These are phyloP conservation scores for Monosporozyma servazzii DNA, from an alignment of 805 yeast species.

Conservation along the genomic window DNA sequence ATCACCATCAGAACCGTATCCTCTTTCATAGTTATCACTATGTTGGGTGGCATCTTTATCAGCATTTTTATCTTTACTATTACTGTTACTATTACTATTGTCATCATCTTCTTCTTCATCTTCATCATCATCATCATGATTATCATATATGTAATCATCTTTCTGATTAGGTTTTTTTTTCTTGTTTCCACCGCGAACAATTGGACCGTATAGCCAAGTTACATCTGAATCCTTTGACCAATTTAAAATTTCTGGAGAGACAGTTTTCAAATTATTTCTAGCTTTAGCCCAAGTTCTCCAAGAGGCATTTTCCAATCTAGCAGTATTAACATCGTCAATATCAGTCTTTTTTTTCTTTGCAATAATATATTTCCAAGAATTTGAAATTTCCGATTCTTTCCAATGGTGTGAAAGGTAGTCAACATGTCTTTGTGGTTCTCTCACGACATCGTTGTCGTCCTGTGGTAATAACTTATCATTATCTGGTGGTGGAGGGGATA, in stretches of 20 bases:
- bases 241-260: constrained; percentile 83
- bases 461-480: constrained; percentile 40
- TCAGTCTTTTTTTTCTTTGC: constrained; percentile 49
- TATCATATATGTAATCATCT: neutral
- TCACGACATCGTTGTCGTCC: constrained; percentile 73
- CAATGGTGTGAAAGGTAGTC: constrained; percentile 93
- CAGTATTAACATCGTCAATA: constrained; percentile 68
- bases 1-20: constrained; percentile 33
- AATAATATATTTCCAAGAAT: constrained; percentile 92
- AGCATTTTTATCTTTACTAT: neutral
- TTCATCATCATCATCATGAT: constrained; percentile 1
- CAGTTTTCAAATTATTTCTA: constrained; percentile 64
- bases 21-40: constrained; percentile 14
- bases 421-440: constrained; percentile 82
- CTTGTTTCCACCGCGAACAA: constrained; percentile 17
- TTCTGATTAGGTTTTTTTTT: constrained; percentile 1
- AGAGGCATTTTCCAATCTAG: constrained; percentile 77
- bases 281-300: constrained; percentile 99
- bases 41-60: constrained; percentile 1
- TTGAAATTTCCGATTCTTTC: constrained; percentile 89
- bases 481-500: constrained; percentile 29
- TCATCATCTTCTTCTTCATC: constrained; percentile 5
- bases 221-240: constrained; percentile 98
- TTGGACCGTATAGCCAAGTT: constrained; percentile 96
- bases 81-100: constrained; percentile 1